phyloP scores from a whole-genome alignment of 306 rosid genomes.

The Quercus wislizeni region DNA sequence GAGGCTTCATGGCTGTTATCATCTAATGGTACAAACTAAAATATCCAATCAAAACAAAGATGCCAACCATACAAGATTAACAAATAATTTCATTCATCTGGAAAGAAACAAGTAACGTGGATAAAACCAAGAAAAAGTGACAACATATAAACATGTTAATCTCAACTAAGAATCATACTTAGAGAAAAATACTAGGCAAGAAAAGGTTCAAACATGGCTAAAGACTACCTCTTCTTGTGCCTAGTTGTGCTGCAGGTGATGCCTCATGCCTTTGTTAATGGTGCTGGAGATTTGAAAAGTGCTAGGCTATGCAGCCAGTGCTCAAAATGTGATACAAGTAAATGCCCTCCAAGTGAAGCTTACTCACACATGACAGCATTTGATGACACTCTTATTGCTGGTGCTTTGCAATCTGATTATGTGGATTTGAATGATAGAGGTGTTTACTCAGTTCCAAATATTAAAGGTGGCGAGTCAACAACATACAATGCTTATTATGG shows the following conservation, averaged over 20 bases:
- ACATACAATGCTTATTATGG: constrained; percentile 33
- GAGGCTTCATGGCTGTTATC: constrained; percentile 2
- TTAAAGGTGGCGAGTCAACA: constrained; percentile 36
- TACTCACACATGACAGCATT: constrained; percentile 38
- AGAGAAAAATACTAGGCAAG: neutral
- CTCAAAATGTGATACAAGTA: constrained; percentile 25
- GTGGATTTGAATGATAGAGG: constrained; percentile 29
- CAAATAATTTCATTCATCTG: neutral
- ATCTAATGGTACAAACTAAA: neutral
- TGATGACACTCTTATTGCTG: constrained; percentile 32
- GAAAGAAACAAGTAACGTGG: neutral
- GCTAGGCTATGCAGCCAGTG: constrained; percentile 30
- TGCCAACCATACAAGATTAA: neutral
- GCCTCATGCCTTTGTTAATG: neutral
- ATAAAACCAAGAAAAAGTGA: constrained; percentile 24
- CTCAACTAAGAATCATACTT: neutral
- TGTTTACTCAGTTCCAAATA: constrained; percentile 31
- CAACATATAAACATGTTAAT: neutral
- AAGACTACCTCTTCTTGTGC: constrained; percentile 1
- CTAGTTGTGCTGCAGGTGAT: constrained; percentile 2
- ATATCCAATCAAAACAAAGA: neutral
- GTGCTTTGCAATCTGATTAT: constrained; percentile 34
- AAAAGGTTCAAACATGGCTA: neutral
- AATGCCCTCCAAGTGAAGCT: constrained; percentile 32
- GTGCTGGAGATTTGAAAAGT: constrained; percentile 21